phyloP scores from a whole-genome alignment of 2,329 filamentous ascomycete genomes.

The Alternaria tenuissima region DNA sequence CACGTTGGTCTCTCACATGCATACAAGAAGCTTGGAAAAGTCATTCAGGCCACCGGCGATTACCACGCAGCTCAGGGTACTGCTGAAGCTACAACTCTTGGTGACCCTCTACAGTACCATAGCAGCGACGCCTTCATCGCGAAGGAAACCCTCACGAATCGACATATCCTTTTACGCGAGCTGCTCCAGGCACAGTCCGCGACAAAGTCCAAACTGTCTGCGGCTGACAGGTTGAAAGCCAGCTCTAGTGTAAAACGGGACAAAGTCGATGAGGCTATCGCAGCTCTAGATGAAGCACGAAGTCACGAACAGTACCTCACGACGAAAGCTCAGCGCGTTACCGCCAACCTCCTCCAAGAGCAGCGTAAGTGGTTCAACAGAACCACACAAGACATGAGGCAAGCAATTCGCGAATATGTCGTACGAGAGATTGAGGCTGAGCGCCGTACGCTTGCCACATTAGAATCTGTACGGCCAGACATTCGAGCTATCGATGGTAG shows the following conservation, averaged over 20 bases:
- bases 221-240: conserved; percentile 87
- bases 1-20: conserved; percentile 88
- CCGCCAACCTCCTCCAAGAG: conserved; percentile 85
- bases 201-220: conserved; percentile 81
- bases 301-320: conserved; percentile 81
- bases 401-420: conserved; percentile 89
- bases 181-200: conserved; percentile 88
- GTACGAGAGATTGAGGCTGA: conserved; percentile 95
- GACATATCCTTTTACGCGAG: conserved; percentile 94
- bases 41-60: conserved; percentile 92
- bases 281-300: conserved; percentile 84
- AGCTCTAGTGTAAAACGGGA: conserved; percentile 87
- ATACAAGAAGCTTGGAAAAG: conserved; percentile 93
- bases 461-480: conserved; percentile 94
- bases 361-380: conserved; percentile 90
- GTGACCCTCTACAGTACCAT: conserved; percentile 93
- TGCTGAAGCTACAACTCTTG: conserved; percentile 92
- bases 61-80: conserved; percentile 97
- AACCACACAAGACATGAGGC: conserved; percentile 82
- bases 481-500: conserved; percentile 91
- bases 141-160: conserved; percentile 97
- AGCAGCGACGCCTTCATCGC: conserved; percentile 96
- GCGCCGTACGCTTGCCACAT: conserved; percentile 84
- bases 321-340: conserved; percentile 88
- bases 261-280: conserved; percentile 98